phyloP scores from a whole-genome alignment of 2,329 filamentous ascomycete genomes.

The Pezicula radicicola region DNA sequence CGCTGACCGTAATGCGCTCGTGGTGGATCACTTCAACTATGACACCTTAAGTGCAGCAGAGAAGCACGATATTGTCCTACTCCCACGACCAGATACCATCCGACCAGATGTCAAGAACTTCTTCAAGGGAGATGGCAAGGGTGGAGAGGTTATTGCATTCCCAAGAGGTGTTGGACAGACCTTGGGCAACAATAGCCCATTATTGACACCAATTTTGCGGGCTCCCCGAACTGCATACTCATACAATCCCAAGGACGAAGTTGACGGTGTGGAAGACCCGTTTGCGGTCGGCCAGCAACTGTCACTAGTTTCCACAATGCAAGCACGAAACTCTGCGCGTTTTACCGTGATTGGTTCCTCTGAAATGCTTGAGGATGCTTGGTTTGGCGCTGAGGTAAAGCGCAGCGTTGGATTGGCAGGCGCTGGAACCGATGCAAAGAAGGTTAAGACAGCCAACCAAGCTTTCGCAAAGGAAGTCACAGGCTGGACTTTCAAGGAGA shows the following conservation, averaged over 20 bases:
- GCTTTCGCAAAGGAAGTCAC: conserved; percentile 82
- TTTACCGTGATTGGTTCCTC: conserved; percentile 81
- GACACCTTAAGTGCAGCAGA: conserved; percentile 74
- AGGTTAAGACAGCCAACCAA: conserved; percentile 68
- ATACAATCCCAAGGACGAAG: conserved; percentile 89
- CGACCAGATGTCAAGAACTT: conserved; percentile 72
- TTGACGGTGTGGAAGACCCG: conserved; percentile 69
- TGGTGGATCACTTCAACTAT: conserved; percentile 96
- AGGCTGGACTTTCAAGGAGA: conserved; percentile 97
- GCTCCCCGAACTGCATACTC: conserved; percentile 85
- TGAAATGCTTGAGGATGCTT: conserved; percentile 84
- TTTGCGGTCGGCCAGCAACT: conserved; percentile 85
- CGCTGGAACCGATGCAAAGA: conserved; percentile 45
- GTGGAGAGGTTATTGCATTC: conserved; percentile 66
- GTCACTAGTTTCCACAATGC: conserved; percentile 77
- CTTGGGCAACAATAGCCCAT: conserved; percentile 70
- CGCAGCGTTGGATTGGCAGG: conserved; percentile 33
- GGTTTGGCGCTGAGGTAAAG: conserved; percentile 80
- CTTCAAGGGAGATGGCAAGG: conserved; percentile 61
- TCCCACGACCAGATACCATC: conserved; percentile 64
- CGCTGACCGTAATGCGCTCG: conserved; percentile 75
- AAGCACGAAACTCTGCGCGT: conserved; percentile 90
- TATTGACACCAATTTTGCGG: conserved; percentile 78
- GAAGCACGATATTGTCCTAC: conserved; percentile 82
- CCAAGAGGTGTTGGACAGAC: conserved; percentile 78